phyloP scores from a whole-genome alignment of 2,329 filamentous ascomycete genomes.

The Macrophomina tecta region DNA sequence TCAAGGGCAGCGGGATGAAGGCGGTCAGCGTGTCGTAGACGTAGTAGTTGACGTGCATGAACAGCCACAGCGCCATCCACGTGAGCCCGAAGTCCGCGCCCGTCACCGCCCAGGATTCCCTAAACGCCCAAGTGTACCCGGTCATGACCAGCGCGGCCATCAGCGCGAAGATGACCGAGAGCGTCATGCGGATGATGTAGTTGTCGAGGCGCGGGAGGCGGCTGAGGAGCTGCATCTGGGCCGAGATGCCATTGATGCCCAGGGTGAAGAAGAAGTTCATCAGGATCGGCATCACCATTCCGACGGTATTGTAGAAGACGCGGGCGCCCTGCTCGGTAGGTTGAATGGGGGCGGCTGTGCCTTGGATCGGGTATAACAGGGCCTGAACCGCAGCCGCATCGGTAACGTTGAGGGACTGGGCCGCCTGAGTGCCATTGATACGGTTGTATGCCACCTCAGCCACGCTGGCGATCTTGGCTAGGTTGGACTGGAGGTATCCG shows the following conservation, averaged over 20 bases:
- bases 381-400: slow-evolving; percentile 42
- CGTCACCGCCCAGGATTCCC: slow-evolving; percentile 44
- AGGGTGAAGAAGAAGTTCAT: slow-evolving; percentile 58
- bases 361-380: slow-evolving; percentile 48
- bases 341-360: slow-evolving; percentile 47
- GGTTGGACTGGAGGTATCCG: slow-evolving; percentile 38
- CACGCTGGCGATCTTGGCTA: slow-evolving; percentile 40
- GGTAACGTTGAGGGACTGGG: slow-evolving; percentile 36
- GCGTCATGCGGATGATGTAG: slow-evolving; percentile 35
- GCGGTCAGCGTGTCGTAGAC: slow-evolving; percentile 49
- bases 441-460: slow-evolving; percentile 44
- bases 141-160: slow-evolving; percentile 44
- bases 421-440: slow-evolving; percentile 40
- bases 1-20: slow-evolving; percentile 44
- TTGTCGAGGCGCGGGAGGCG: slow-evolving; percentile 35
- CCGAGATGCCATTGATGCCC: slow-evolving; percentile 52
- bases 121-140: slow-evolving; percentile 53
- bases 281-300: slow-evolving; percentile 54
- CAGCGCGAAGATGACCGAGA: slow-evolving; percentile 42
- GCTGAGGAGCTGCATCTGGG: slow-evolving; percentile 34
- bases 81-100: slow-evolving; percentile 46
- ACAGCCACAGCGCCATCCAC: slow-evolving; percentile 52
- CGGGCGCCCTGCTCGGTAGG: slow-evolving; percentile 50
- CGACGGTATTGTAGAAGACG: slow-evolving; percentile 53
- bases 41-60: slow-evolving; percentile 50